phyloP scores from a whole-genome alignment of 257 asterid species.

The Gentiana macrophylla region DNA sequence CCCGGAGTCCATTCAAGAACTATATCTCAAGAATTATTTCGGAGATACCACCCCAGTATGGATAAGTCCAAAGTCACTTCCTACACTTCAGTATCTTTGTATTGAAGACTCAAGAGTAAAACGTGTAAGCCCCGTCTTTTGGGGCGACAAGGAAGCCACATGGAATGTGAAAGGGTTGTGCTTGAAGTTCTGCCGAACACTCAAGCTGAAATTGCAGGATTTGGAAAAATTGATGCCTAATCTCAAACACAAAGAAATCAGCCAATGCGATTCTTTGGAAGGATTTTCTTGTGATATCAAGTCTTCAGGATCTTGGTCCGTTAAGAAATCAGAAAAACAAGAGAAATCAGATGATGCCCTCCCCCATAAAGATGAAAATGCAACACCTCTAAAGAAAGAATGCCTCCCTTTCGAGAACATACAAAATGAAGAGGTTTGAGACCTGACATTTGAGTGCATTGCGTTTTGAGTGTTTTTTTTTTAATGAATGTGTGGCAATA shows the following conservation, averaged over 20 bases:
- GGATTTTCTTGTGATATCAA: slow-evolving; percentile 8
- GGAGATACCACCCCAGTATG: slow-evolving; percentile 20
- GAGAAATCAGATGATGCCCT: background rate
- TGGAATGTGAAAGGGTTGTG: slow-evolving; percentile 22
- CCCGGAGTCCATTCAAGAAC: slow-evolving; percentile 8
- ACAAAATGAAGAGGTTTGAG: background rate
- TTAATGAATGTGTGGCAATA: no score
- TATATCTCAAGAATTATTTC: slow-evolving; percentile 15
- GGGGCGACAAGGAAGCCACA: background rate
- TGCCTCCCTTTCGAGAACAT: no score
- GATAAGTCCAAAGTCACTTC: slow-evolving; percentile 19
- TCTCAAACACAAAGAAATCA: slow-evolving; percentile 10
- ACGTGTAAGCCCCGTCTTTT: slow-evolving; percentile 5
- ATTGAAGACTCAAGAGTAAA: slow-evolving; percentile 17
- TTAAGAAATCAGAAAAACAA: slow-evolving; percentile 3
- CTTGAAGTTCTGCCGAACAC: slow-evolving; percentile 18
- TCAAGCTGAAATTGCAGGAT: slow-evolving; percentile 8
- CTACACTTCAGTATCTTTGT: slow-evolving; percentile 20
- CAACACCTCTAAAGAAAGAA: background rate
- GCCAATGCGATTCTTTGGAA: slow-evolving; percentile 12
- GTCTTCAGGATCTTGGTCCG: slow-evolving; percentile 8
- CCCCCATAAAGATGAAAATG: background rate
- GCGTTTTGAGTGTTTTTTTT: no score
- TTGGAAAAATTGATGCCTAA: slow-evolving; percentile 10
- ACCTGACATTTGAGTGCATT: background rate